These are phyloP conservation scores for Scleromitrula shiraiana DNA, from an alignment of 2,329 filamentous ascomycete species.

Conservation along the genomic window DNA sequence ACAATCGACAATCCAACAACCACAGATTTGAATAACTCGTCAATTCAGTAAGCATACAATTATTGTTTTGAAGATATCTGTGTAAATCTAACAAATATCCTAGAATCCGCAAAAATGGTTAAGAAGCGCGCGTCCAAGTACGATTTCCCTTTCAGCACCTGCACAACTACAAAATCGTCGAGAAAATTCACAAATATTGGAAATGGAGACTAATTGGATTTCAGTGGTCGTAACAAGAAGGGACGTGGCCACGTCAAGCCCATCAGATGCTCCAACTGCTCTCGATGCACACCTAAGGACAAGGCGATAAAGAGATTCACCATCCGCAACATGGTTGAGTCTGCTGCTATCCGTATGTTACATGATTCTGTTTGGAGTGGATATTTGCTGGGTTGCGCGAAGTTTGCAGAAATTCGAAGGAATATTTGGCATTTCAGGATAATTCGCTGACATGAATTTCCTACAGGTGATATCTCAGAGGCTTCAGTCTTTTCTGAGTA, in stretches of 20 bases:
- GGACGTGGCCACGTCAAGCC: slow-evolving; percentile 99
- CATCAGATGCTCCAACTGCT: slow-evolving; percentile 88
- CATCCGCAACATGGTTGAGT: slow-evolving; percentile 99
- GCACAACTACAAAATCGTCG: slow-evolving; percentile 7
- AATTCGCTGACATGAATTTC: slow-evolving; percentile 10
- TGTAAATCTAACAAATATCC: slow-evolving; percentile 1
- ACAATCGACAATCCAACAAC: slow-evolving; percentile 10
- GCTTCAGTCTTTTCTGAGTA: slow-evolving; percentile 99
- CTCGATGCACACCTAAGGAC: slow-evolving; percentile 68
- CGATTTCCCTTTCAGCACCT: slow-evolving; percentile 25
- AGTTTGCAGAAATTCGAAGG: no score
- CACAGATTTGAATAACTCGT: slow-evolving; percentile 15
- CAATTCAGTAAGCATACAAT: slow-evolving; percentile 16
- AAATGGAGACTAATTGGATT: slow-evolving; percentile 4
- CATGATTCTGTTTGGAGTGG: no score
- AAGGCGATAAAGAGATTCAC: slow-evolving; percentile 99
- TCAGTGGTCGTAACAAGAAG: slow-evolving; percentile 98
- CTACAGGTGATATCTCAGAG: slow-evolving; percentile 96
- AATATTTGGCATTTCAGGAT: neutral
- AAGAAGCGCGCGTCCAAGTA: slow-evolving; percentile 67
- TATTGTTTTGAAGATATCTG: neutral
- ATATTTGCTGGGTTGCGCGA: no score
- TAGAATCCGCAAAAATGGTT: slow-evolving; percentile 57
- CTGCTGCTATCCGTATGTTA: slow-evolving; percentile 98
- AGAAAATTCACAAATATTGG: neutral